Base-by-base conservation (phyloP, 2,329 filamentous ascomycete species). In the Neopestalotiopsis rosae region DNA sequence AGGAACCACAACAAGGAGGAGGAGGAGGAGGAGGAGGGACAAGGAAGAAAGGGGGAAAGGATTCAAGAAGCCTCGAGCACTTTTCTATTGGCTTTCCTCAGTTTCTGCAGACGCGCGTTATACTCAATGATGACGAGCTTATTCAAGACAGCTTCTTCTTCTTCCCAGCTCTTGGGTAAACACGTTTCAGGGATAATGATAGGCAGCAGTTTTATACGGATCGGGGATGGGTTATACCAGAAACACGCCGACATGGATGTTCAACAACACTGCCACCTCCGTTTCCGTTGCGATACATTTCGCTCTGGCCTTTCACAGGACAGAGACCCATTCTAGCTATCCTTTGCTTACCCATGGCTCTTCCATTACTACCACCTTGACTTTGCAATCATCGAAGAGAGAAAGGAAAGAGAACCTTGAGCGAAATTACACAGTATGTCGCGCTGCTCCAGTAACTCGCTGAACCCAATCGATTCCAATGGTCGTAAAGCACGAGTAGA, bases 181-280 rank as follows among this genome's bases (percentile, higher is more conserved):
- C 5, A 5, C 49, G 49, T 24, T n/a, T 24, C 57, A 59, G n/a
- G 32, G 59, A 62, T 24, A 6, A 40, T 38, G 59, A 30, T 59
- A 34, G 57, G 30, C 57, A 59, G 24, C 14, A 34, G 24, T 30
- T 59, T 59, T 30, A 59, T 59, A 30, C 30, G 57, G 30, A 52
- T 52, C n/a, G 57, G 57, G 57, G 28, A n/a, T 62, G 34, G 30
- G 59, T 17, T 30, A 13, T 40, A 40, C n/a, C 59, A 34, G 59
- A 62, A 62, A 62, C 59, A 34, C 17, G 45, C 45, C 17, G 45
- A 20, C 45, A 52, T 24, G 45, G 45, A 52, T 52, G 20, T 17
- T n/a, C 17, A 20, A 52, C 14, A 40, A 38, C 59, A 62, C 59
- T 62, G 59, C 59, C 59, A 62, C 59, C 59, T 62, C 61, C 34